A percentile compares a stretch with the other conserved stretches of the same genome.
phyloP scores from a whole-genome alignment of 2,329 filamentous ascomycete genomes.

The Fusarium stilboides region DNA sequence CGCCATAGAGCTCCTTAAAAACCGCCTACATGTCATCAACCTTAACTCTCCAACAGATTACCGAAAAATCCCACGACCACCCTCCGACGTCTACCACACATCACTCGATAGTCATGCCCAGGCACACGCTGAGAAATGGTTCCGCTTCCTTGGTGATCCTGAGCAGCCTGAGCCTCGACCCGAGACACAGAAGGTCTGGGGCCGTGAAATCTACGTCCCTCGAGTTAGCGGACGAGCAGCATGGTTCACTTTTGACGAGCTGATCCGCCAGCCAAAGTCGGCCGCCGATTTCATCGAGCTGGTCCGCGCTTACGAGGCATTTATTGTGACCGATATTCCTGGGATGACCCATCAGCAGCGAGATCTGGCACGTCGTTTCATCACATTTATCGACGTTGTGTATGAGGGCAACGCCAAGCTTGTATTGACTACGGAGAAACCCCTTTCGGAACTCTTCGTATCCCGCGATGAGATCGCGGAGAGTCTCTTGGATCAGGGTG shows the following conservation, averaged over 20 bases:
- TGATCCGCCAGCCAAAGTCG: constrained; percentile 89
- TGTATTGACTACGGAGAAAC: constrained; percentile 90
- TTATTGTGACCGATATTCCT: constrained; percentile 91
- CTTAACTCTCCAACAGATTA: constrained; percentile 97
- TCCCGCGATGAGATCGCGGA: constrained; percentile 78
- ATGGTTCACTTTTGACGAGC: constrained; percentile 92
- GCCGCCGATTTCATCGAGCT: constrained; percentile 97
- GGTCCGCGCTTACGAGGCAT: constrained; percentile 89
- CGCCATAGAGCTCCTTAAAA: constrained; percentile 92
- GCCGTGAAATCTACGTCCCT: constrained; percentile 89
- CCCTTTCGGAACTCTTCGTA: constrained; percentile 88
- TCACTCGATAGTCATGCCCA: constrained; percentile 84
- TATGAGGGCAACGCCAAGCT: constrained; percentile 96
- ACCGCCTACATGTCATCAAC: constrained; percentile 88
- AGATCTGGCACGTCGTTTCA: constrained; percentile 92
- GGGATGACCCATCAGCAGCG: constrained; percentile 90
- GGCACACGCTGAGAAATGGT: constrained; percentile 94
- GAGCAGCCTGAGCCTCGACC: constrained; percentile 81
- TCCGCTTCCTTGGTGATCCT: constrained; percentile 91
- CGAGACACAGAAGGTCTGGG: constrained; percentile 90
- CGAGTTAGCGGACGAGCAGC: constrained; percentile 89
- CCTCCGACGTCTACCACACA: constrained; percentile 94
- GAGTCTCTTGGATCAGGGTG: constrained; percentile 65
- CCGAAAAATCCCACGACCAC: constrained; percentile 93
- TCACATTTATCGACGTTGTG: constrained; percentile 97